Percentiles rank a stretch among this genome's conserved stretches.
phyloP scores from a whole-genome alignment of 495 filamentous ascomycete species.

The Emericellopsis terricola region DNA sequence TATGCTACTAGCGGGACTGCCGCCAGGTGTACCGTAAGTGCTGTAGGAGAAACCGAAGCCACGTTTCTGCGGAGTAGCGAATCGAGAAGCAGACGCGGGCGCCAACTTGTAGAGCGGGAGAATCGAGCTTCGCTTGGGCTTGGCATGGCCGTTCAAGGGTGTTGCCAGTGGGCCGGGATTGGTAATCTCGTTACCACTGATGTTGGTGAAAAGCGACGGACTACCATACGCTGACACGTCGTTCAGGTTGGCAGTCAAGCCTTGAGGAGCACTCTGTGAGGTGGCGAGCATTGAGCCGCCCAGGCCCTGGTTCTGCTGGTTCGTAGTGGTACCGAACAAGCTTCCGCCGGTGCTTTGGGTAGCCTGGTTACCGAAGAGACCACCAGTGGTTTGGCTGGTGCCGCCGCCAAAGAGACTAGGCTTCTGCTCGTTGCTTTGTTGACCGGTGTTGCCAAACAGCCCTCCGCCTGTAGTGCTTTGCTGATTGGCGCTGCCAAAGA shows the following conservation, averaged over 20 bases:
- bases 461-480: conserved; percentile 30
- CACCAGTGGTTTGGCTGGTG: conserved; percentile 20
- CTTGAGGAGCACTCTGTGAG: conserved; percentile 31
- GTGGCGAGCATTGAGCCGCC: conserved; percentile 21
- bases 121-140: conserved; percentile 55
- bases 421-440: conserved; percentile 23
- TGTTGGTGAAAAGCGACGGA: conserved; percentile 54
- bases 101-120: conserved; percentile 81
- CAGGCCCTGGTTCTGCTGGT: conserved; percentile 27
- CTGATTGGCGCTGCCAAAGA: conserved; percentile 29
- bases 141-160: conserved; percentile 51
- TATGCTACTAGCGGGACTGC: conserved; percentile 38
- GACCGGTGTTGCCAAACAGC: conserved; percentile 24
- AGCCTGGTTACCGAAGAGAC: conserved; percentile 46
- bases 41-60: conserved; percentile 85
- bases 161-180: conserved; percentile 75
- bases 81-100: conserved; percentile 55
- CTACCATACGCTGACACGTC: conserved; percentile 70
- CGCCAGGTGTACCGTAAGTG: conserved; percentile 60
- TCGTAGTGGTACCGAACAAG: conserved; percentile 22
- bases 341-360: conserved; percentile 15
- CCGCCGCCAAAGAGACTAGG: conserved; percentile 23
- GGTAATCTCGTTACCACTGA: conserved; percentile 41
- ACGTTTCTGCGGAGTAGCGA: conserved; percentile 64
- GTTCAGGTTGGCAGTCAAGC: conserved; percentile 59